phyloP scores from a whole-genome alignment of 176 grass and related monocot genomes.

The Aegilops tauschii region DNA sequence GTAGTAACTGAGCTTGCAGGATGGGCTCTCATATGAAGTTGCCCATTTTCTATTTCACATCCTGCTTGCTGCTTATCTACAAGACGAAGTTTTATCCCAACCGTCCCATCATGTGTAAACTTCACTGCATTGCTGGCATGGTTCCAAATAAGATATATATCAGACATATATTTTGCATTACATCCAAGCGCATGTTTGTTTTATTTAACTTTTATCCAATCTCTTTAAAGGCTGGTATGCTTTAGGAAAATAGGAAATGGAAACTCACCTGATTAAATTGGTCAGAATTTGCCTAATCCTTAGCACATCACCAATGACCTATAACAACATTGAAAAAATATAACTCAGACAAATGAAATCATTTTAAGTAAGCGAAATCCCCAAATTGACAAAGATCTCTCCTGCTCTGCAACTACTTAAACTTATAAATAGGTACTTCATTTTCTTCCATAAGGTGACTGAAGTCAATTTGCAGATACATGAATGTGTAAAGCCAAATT shows the following conservation, averaged over 20 bases:
- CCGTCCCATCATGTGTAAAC: constrained; percentile 91
- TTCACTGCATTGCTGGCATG: constrained; percentile 89
- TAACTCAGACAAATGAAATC: neutral
- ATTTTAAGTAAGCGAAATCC: constrained; percentile 1
- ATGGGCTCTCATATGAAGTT: constrained; percentile 21
- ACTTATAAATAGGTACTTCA: neutral
- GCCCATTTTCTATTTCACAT: constrained; percentile 11
- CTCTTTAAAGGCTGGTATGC: constrained; percentile 11
- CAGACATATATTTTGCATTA: constrained; percentile 22
- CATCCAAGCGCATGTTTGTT: constrained; percentile 1
- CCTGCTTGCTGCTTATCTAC: constrained; percentile 38
- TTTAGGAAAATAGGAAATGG: constrained; percentile 24
- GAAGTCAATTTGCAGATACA: neutral
- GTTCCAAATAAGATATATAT: constrained; percentile 29
- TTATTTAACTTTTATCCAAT: neutral
- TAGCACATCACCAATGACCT: constrained; percentile 92
- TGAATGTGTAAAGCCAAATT: constrained; percentile 3
- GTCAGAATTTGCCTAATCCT: constrained; percentile 96
- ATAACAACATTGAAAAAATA: constrained; percentile 34
- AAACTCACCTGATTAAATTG: constrained; percentile 79
- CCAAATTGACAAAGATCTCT: constrained; percentile 11
- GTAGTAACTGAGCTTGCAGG: constrained; percentile 27
- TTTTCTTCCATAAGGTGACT: constrained; percentile 9
- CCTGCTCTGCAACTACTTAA: neutral
- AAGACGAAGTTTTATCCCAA: constrained; percentile 77